Conservation (phyloP, 768 basidiomycete genomes). For the Hemileccinum impolitum region DNA sequence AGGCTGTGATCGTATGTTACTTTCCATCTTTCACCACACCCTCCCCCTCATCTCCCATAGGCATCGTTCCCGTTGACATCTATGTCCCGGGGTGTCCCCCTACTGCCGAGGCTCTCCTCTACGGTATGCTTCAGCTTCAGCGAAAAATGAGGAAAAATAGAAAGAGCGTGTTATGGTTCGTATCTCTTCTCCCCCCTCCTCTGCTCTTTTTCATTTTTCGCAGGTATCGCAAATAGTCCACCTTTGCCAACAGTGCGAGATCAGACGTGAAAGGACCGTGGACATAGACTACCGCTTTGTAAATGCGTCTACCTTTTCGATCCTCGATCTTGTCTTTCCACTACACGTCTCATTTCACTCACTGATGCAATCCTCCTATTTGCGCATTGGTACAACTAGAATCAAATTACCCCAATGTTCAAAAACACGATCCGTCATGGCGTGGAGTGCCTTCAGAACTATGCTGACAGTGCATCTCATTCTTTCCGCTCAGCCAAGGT, state of each 20-base stretch:
- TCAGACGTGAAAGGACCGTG: conserved; percentile 8
- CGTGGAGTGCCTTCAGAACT: background rate
- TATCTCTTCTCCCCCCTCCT: background rate
- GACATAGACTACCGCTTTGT: conserved; percentile 27
- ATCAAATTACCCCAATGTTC: background rate
- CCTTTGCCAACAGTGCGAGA: background rate
- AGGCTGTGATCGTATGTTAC: conserved; percentile 85
- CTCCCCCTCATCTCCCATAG: conserved; percentile 35
- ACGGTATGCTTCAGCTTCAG: conserved; percentile 95
- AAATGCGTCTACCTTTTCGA: conserved; percentile 9
- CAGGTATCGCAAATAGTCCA: conserved; percentile 28
- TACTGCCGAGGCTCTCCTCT: conserved; percentile 94
- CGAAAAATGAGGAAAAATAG: conserved; percentile 91
- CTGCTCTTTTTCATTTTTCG: background rate
- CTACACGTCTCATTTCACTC: conserved; percentile 2
- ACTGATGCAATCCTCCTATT: background rate
- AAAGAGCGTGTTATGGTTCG: conserved; percentile 83
- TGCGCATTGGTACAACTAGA: background rate
- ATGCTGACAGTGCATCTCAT: background rate
- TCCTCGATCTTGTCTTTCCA: conserved; percentile 2
- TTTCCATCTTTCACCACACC: conserved; percentile 2
- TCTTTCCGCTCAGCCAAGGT: no score
- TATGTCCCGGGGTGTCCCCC: conserved; percentile 96
- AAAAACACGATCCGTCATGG: background rate
- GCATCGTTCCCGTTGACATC: conserved; percentile 97